These are phyloP conservation scores for Kwoniella dejecticola DNA, from an alignment of 768 basidiomycete species.

Conservation along the genomic window DNA sequence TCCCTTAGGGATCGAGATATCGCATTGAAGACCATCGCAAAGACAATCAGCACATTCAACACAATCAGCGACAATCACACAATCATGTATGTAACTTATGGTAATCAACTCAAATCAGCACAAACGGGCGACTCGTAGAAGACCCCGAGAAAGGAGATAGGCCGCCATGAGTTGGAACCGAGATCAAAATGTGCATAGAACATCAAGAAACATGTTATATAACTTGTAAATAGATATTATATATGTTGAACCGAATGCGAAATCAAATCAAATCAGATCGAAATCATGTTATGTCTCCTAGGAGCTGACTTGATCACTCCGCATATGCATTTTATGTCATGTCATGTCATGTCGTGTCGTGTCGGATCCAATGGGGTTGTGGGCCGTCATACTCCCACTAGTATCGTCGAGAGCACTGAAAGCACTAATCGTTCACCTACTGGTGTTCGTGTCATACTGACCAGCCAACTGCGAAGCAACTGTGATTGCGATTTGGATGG, in stretches of 20 bases:
- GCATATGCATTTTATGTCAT: neutral
- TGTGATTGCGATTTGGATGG: too few relatives aligned
- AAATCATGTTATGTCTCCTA: neutral
- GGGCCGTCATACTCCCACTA: too few relatives aligned
- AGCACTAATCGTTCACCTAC: too few relatives aligned
- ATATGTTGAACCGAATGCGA: neutral
- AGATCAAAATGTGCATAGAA: neutral
- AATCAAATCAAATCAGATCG: neutral
- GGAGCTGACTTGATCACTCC: neutral
- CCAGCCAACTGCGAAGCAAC: too few relatives aligned
- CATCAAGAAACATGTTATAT: too few relatives aligned
- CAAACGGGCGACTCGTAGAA: neutral
- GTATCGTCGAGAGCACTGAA: too few relatives aligned
- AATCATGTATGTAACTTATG: constrained; percentile 1
- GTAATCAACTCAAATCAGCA: neutral
- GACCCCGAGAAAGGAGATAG: neutral
- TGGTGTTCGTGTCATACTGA: too few relatives aligned
- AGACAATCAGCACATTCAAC: too few relatives aligned
- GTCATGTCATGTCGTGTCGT: neutral
- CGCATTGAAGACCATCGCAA: too few relatives aligned
- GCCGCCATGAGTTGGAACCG: neutral
- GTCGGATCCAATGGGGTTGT: too few relatives aligned
- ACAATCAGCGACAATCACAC: neutral
- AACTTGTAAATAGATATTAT: too few relatives aligned
- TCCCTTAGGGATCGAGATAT: too few relatives aligned